These are phyloP conservation scores for Hyparrhenia diplandra DNA, from an alignment of 176 grass and related monocot genomes.

Conservation along the genomic window DNA sequence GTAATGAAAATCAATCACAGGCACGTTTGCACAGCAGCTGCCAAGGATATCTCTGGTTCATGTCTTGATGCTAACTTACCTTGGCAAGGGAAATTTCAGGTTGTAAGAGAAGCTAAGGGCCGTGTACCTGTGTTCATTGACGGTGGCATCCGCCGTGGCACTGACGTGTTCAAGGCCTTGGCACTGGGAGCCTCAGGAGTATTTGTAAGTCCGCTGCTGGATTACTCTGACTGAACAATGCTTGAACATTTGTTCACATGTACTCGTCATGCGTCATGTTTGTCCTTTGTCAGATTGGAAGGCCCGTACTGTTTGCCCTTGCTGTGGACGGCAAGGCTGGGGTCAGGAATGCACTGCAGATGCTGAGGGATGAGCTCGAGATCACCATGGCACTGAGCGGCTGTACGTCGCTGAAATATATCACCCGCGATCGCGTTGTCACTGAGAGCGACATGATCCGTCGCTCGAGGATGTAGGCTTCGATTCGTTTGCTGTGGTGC, in stretches of 20 bases:
- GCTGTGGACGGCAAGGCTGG: constrained; percentile 78
- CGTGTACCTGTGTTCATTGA: constrained; percentile 81
- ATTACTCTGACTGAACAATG: background rate
- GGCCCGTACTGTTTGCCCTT: constrained; percentile 70
- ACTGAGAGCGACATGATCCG: constrained; percentile 39
- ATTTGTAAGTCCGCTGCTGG: constrained; percentile 39
- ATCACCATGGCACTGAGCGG: constrained; percentile 75
- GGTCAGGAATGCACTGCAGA: constrained; percentile 55
- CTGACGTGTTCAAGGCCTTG: constrained; percentile 91
- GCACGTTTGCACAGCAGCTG: background rate
- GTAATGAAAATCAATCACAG: constrained; percentile 19
- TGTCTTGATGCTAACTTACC: background rate
- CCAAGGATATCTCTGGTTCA: background rate
- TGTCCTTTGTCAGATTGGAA: constrained; percentile 53
- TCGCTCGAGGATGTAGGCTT: too few species aligned
- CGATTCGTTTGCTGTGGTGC: too few species aligned
- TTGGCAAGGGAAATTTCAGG: constrained; percentile 27
- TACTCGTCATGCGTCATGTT: background rate
- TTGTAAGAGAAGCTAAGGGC: constrained; percentile 61
- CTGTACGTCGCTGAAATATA: constrained; percentile 67
- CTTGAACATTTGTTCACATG: background rate
- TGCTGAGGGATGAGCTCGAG: constrained; percentile 82
- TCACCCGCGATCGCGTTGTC: constrained; percentile 46
- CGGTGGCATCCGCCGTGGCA: constrained; percentile 74
- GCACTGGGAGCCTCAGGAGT: constrained; percentile 79